Percentiles rank a stretch among this genome's conserved stretches.
phyloP scores from a whole-genome alignment of 2,329 filamentous ascomycete genomes.

The Onygenales sp. region DNA sequence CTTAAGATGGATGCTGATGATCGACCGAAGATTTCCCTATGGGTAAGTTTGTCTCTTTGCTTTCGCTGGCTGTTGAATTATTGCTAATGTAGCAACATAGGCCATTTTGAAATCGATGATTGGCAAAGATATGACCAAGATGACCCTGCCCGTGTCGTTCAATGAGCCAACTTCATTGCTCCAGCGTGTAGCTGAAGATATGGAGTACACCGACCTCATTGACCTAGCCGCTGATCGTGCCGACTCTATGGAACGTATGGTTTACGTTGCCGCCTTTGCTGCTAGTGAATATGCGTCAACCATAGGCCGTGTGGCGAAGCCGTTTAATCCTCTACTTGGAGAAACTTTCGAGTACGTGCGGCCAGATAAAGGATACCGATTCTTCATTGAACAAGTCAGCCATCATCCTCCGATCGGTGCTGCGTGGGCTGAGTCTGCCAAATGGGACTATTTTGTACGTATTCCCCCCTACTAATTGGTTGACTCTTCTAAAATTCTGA shows the following conservation, averaged over 20 bases:
- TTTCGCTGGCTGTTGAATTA: background rate
- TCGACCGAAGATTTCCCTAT: constrained; percentile 85
- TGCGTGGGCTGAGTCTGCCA: constrained; percentile 81
- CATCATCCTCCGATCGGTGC: constrained; percentile 94
- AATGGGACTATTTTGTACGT: constrained; percentile 80
- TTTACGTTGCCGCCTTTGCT: constrained; percentile 93
- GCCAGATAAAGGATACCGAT: constrained; percentile 94
- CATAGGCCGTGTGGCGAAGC: constrained; percentile 92
- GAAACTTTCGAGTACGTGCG: constrained; percentile 96
- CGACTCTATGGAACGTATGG: constrained; percentile 82
- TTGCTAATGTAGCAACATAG: constrained; percentile 36
- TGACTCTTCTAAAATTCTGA: constrained; percentile 5
- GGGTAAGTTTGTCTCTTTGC: constrained; percentile 54
- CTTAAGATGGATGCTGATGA: constrained; percentile 89
- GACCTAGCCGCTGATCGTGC: constrained; percentile 76
- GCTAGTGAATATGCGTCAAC: constrained; percentile 95
- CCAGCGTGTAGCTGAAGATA: constrained; percentile 90
- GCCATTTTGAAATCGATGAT: constrained; percentile 98
- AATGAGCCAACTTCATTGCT: constrained; percentile 95
- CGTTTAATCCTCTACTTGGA: constrained; percentile 91
- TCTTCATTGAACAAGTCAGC: constrained; percentile 97
- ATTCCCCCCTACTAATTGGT: background rate
- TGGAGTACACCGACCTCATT: constrained; percentile 92
- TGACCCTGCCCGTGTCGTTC: constrained; percentile 96
- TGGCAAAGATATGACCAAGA: constrained; percentile 99